Conservation (phyloP, 768 basidiomycete genomes). For the Pleurotus cornucopiae region DNA sequence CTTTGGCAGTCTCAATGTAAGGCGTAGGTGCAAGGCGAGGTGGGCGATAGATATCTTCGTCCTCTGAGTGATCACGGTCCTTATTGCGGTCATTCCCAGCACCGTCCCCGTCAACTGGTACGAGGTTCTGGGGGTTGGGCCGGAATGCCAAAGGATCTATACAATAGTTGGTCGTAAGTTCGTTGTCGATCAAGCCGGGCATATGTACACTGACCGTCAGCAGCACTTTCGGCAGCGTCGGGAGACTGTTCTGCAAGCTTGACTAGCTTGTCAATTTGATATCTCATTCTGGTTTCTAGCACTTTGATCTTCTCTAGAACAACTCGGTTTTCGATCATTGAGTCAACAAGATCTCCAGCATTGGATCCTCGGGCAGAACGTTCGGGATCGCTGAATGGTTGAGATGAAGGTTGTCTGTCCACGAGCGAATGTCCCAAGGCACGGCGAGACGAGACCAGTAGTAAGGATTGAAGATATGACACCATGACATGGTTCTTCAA, state of each 20-base stretch:
- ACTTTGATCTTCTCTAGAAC: constrained; percentile 86
- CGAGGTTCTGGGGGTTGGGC: constrained; percentile 80
- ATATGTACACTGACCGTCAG: constrained; percentile 50
- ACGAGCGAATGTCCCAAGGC: constrained; percentile 61
- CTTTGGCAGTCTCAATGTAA: constrained; percentile 54
- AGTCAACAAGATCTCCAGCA: constrained; percentile 76
- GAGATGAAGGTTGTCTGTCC: constrained; percentile 41
- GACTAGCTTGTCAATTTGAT: constrained; percentile 95
- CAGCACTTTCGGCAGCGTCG: constrained; percentile 32
- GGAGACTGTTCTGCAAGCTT: constrained; percentile 61
- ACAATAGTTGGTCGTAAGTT: background rate
- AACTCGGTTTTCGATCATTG: constrained; percentile 73
- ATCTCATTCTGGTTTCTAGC: constrained; percentile 83
- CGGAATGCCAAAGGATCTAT: constrained; percentile 89
- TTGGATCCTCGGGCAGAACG: constrained; percentile 51
- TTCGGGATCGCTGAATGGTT: constrained; percentile 48
- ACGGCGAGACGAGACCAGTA: constrained; percentile 69
- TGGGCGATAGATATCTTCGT: constrained; percentile 68
- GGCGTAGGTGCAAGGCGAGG: constrained; percentile 89
- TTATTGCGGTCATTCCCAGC: constrained; percentile 26
- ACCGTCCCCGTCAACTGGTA: constrained; percentile 30
- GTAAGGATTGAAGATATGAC: constrained; percentile 81
- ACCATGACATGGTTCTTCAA: constrained; percentile 83
- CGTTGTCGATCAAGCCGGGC: too few relatives aligned
- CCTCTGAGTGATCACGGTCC: constrained; percentile 19